phyloP scores from a whole-genome alignment of 306 rosid genomes.

The Prunus davidiana region DNA sequence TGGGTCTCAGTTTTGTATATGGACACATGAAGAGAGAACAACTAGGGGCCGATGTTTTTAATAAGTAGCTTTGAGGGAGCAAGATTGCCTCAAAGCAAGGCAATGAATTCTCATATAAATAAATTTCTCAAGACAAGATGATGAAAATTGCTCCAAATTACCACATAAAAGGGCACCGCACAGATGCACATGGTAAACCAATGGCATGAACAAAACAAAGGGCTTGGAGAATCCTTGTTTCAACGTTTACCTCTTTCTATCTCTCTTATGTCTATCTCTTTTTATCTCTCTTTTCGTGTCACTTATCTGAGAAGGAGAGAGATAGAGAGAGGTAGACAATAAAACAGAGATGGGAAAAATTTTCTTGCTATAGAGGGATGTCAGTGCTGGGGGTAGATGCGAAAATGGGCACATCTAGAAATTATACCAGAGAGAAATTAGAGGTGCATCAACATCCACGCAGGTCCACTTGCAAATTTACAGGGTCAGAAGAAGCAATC shows the following conservation, averaged over 20 bases:
- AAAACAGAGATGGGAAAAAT: background rate
- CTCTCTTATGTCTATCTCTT: too few relatives aligned
- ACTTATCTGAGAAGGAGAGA: too few relatives aligned
- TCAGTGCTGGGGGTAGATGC: background rate
- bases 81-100: slow-evolving; percentile 34
- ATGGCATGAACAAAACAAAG: background rate
- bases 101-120: background rate
- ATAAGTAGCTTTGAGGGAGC: slow-evolving; percentile 12
- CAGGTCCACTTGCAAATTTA: slow-evolving; percentile 16
- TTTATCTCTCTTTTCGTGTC: too few relatives aligned
- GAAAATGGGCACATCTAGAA: background rate
- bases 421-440: background rate
- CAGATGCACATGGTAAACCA: background rate
- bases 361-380: background rate
- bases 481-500: slow-evolving; percentile 13
- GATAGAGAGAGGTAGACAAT: too few relatives aligned
- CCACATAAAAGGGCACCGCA: background rate
- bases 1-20: slow-evolving; percentile 8
- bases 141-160: background rate
- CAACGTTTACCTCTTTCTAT: too few relatives aligned
- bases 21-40: slow-evolving; percentile 15
- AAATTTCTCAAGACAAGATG: slow-evolving; percentile 12
- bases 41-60: slow-evolving; percentile 7
- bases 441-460: slow-evolving; percentile 16
- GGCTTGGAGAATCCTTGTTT: background rate